Base-by-base conservation (phyloP, 305 asterid species). In the Lippia alba region DNA sequence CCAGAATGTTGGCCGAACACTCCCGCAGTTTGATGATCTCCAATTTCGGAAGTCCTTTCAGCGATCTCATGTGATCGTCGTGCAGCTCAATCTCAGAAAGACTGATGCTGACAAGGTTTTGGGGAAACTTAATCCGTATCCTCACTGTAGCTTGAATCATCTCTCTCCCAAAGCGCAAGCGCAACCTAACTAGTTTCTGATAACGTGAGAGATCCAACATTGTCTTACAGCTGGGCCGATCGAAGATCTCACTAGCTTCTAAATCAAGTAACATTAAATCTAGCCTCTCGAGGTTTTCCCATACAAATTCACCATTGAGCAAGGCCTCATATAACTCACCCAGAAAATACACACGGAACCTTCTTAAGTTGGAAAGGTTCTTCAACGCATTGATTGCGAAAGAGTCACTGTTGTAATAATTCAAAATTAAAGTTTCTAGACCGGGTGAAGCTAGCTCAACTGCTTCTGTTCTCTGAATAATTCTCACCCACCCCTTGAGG, bases 291-390 rank as follows among this genome's bases (percentile, higher is more conserved):
- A 65, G 60, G 12, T 50, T 65, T 18, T 16, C 0, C 7, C 8
- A 49, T 51, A 33, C 8, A 0, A 4, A 58, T 16, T 32, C 11
- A 2, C 16, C 5, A 16, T 16, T 8, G 4, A 17, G 50, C 41
- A 16, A n/a, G 36, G 10, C 49, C 15, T 49, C 3, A 1, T 30
- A 6, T 1, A 3, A 17, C 17, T 65, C 30, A 24, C 11, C 59
- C 12, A 0, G 6, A 5, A 2, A n/a, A 8, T 0, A 1, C 16
- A 66, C 0, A 0, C 3, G 0, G 1, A 65, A 19, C 49, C 16
- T 17, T 33, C 11, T 34, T 55, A 66, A 66, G 61, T 5, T 66
- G 50, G 61, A 16, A 6, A 65, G 30, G 32, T 51, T 34, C 45
- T 11, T 18, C 1, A 66, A 15, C 12, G 61, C 33, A 7, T 7